Base-by-base conservation (phyloP, 345 rosid species). In the Pelargonium nanum region DNA sequence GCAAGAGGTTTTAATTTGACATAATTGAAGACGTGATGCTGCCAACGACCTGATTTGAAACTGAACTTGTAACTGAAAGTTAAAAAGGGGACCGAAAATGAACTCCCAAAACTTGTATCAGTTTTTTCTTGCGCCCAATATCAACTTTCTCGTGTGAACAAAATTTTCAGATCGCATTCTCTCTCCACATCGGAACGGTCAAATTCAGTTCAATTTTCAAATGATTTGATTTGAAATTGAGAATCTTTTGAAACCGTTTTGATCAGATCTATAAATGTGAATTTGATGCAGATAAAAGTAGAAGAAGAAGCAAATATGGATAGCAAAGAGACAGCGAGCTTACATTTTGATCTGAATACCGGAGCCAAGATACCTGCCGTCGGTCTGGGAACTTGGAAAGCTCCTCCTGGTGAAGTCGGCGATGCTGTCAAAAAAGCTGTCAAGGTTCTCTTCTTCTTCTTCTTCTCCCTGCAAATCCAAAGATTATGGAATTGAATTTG, bases 381-480 rank as follows among this genome's bases (percentile, higher is more conserved):
- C 59, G 87, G 82, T 53, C 72, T 79, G n/a, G 87, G 84, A 45
- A 79, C 82, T 4, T 82, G 87, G 82, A 82, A 79, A 60, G 80
- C 81, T 45, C 61, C 77, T 26, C 81, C 79, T 0, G 84, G 84
- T 24, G 73, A 59, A 0, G 84, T 75, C 19, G 81, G 70, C 22
- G 67, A 77, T 44, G 75, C 76, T 23, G 74, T 79, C 45, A 68
- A 71, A 24, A 58, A 71, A 32, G 82, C 84, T 3, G 74, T 77
- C 65, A 69, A 82, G 79, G 82, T 81, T 75, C 21, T 8, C 22
- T 55, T 44, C 55, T 6, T 30, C 48, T 58, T 4, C 9, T 4
- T 50, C 25, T 22, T 53, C 55, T 61, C 67, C 53, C 44, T 34
- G 1, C 45, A 34, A 15, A 34, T 34, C 45, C 12, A 34, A 5